Conservation (phyloP, 2,329 filamentous ascomycete genomes). For the Aspergillus sojae region DNA sequence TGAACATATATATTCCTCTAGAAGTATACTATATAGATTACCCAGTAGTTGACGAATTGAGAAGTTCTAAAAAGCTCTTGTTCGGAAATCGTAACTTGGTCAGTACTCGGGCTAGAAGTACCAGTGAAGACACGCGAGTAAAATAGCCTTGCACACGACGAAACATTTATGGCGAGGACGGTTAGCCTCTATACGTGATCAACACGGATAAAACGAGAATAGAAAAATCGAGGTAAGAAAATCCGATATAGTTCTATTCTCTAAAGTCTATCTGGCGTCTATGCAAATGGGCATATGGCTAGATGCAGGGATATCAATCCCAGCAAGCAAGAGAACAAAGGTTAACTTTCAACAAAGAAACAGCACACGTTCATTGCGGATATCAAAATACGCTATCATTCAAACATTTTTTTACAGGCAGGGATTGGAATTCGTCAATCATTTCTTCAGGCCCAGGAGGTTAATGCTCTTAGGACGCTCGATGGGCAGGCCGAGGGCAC, state of each 20-base stretch:
- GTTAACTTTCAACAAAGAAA: background rate
- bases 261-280: background rate
- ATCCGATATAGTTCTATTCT: background rate
- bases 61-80: too few species aligned
- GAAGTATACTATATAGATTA: too few species aligned
- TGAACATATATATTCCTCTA: too few species aligned
- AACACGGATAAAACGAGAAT: background rate
- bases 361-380: background rate
- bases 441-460: slow-evolving; percentile 77
- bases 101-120: too few species aligned
- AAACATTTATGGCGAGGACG: background rate
- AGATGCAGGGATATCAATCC: background rate
- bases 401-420: background rate
- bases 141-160: background rate
- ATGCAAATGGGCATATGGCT: background rate
- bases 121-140: too few species aligned
- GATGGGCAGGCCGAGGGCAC: slow-evolving; percentile 89
- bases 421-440: slow-evolving; percentile 15
- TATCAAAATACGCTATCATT: slow-evolving; percentile 3
- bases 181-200: background rate
- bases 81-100: too few species aligned
- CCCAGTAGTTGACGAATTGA: too few species aligned
- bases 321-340: background rate
- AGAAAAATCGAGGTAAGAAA: background rate
- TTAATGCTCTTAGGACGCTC: slow-evolving; percentile 98